Base-by-base conservation (phyloP, 1,284 basidiomycete species). In the Rhodotorula sp. region DNA sequence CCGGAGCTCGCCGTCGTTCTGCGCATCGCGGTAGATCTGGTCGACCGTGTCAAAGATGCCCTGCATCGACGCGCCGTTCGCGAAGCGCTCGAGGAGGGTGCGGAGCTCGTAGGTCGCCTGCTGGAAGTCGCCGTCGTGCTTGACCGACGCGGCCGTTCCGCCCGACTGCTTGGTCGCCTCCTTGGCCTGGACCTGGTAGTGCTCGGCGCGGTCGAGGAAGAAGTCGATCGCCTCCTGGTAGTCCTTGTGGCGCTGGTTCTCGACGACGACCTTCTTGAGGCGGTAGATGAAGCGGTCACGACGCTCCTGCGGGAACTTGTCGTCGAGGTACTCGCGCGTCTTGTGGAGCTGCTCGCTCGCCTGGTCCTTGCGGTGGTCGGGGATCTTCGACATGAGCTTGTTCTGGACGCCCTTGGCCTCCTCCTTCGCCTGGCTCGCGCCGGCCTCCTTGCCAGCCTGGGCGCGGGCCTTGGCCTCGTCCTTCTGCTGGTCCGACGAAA, bases 171-270 rank as follows among this genome's bases (percentile, higher is more conserved):
- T 71, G 74, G 80, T 79, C 53, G 85, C 80, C 76, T 83, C 80
- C 77, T 82, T 84, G n/a, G 88, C 88, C 76, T 91, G 87, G 7
- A 84, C 83, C 56, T 88, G 87, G 83, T 96, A 97, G 79, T 90
- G 88, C 79, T 83, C 81, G 66, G 80, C 78, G 42, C 78, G 70
- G 75, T 77, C 80, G 74, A 83, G 77, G 78, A 83, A 82, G 78
- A 81, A 82, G 63, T 82, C 81, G 74, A 82, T 80, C 50, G 66
- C 64, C 89, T 87, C 88, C 61, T 94, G 91, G 83, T 97, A 97
- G 80, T 96, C 91, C 70, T 89, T 86, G 83, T 96, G 92, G 80
- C 90, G 88, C 84, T 97, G 95, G 82, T 92, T 93, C 82, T 97
- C 95, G 70, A 94, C 86, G 73, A 97, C 87, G 54, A 93, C 91